Conservation (phyloP, 2,329 filamentous ascomycete genomes). For the Plenodomus biglobosus region DNA sequence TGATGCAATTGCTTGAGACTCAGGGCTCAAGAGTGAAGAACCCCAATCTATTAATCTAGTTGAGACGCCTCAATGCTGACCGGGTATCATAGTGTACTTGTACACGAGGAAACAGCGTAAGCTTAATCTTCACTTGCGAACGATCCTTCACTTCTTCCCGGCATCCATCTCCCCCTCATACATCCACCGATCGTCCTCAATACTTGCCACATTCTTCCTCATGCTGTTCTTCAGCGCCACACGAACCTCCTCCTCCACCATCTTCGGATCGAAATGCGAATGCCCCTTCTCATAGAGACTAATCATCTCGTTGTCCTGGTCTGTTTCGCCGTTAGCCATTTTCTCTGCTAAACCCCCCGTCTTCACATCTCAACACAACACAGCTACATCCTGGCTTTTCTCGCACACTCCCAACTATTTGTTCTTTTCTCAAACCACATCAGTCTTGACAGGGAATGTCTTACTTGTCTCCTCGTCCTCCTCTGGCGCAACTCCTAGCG, state of each 20-base stretch:
- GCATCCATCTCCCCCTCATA: constrained; percentile 65
- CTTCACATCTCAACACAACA: background rate
- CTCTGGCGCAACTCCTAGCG: constrained; percentile 19
- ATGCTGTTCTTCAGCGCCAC: constrained; percentile 63
- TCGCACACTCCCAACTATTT: background rate
- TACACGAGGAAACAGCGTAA: no score
- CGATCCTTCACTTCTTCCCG: constrained; percentile 14
- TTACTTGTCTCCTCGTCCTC: constrained; percentile 37
- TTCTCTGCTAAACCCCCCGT: background rate
- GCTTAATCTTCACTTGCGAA: no score
- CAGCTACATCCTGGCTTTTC: background rate
- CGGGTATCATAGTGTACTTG: no score
- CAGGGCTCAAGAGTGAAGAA: no score
- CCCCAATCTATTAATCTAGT: no score
- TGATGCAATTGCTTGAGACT: no score
- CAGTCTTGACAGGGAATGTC: constrained; percentile 1
- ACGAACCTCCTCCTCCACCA: constrained; percentile 47
- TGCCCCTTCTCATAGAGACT: constrained; percentile 36
- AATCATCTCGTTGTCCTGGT: constrained; percentile 40
- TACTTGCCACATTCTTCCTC: constrained; percentile 68
- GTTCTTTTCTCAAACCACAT: background rate
- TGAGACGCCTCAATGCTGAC: no score
- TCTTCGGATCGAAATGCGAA: constrained; percentile 31
- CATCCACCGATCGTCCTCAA: constrained; percentile 90
- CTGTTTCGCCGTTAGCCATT: constrained; percentile 15